Evolutionary conservation across 106 monocot species (phyloP).

Genomic region (Ottelia alismoides): DNA sequence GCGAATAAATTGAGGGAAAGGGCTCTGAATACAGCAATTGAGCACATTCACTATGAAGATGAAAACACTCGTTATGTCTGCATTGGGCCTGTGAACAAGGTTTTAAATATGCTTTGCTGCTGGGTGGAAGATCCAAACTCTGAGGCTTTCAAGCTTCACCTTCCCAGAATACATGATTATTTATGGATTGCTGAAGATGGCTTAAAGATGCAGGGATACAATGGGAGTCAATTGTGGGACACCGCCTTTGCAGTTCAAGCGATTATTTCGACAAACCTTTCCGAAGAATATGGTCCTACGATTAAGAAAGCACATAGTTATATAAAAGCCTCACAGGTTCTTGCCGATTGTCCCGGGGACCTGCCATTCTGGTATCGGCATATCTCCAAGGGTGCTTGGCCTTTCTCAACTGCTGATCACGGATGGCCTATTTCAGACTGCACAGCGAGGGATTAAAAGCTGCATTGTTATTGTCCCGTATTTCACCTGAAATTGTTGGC

Average conservation of each 20-base stretch:
- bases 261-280: neutral
- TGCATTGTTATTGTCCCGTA: neutral
- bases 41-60: conserved; percentile 97
- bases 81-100: conserved; percentile 90
- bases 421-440: conserved; percentile 13
- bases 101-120: conserved; percentile 11
- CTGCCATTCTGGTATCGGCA: neutral
- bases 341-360: neutral
- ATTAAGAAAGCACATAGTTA: conserved; percentile 4
- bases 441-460: conserved; percentile 7
- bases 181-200: conserved; percentile 17
- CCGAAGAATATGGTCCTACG: conserved; percentile 4
- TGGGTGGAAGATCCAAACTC: conserved; percentile 19
- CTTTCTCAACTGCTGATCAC: conserved; percentile 8
- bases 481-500: conserved; percentile 5
- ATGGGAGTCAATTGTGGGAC: conserved; percentile 12
- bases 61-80: conserved; percentile 83
- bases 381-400: conserved; percentile 8
- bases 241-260: conserved; percentile 11
- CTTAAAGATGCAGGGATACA: conserved; percentile 12
- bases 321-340: conserved; percentile 11
- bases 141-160: conserved; percentile 11
- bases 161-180: conserved; percentile 9
- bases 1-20: conserved; percentile 61
- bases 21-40: conserved; percentile 47